phyloP scores from a whole-genome alignment of 805 yeast genomes.

The Candida oleophila region DNA sequence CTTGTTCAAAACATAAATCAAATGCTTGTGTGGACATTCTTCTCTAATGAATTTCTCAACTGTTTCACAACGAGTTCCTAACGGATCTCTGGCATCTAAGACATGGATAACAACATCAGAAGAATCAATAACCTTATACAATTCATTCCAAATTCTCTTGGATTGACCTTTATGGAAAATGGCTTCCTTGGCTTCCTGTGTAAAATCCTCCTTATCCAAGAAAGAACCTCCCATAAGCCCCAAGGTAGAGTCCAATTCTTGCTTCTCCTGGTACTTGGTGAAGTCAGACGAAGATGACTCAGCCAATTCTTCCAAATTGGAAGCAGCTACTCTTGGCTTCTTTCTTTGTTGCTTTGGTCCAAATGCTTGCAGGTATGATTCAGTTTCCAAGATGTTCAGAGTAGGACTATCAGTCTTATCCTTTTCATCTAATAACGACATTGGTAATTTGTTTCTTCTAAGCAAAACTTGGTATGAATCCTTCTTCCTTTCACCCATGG shows the following conservation, averaged over 20 bases:
- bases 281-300: constrained; percentile 54
- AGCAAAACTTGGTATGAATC: constrained; percentile 84
- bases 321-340: constrained; percentile 78
- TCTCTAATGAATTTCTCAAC: constrained; percentile 91
- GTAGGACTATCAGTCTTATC: constrained; percentile 75
- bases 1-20: constrained; percentile 91
- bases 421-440: constrained; percentile 90
- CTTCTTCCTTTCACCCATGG: constrained; percentile 79
- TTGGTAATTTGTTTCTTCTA: constrained; percentile 88
- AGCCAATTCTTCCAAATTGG: constrained; percentile 78
- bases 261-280: constrained; percentile 66
- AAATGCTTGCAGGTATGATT: constrained; percentile 75
- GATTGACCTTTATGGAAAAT: constrained; percentile 97
- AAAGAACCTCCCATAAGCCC: constrained; percentile 74
- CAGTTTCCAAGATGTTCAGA: constrained; percentile 83
- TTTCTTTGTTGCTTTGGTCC: constrained; percentile 96
- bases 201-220: constrained; percentile 71
- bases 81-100: constrained; percentile 94
- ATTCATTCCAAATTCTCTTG: constrained; percentile 97
- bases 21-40: constrained; percentile 95
- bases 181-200: constrained; percentile 91
- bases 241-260: constrained; percentile 68
- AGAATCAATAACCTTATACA: constrained; percentile 94
- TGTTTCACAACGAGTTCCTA: constrained; percentile 91
- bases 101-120: constrained; percentile 97